Conservation (phyloP, 2,329 filamentous ascomycete species). For the Chaetomiaceae sp. region DNA sequence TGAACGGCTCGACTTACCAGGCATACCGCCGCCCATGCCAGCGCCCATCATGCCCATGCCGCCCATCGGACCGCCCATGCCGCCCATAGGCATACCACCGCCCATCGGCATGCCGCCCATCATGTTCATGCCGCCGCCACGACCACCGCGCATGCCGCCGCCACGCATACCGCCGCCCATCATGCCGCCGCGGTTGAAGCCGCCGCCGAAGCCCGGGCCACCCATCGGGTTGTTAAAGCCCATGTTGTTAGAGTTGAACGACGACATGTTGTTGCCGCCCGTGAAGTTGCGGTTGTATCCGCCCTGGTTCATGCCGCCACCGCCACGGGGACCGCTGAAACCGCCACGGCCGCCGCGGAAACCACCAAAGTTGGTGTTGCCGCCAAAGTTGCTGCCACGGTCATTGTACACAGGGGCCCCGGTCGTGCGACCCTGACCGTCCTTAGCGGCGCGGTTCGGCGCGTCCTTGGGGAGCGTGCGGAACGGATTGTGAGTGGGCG, state of each 20-base stretch:
- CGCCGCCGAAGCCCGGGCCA: constrained; percentile 42
- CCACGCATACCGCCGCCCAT: constrained; percentile 30
- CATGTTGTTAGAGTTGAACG: constrained; percentile 35
- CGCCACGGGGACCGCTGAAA: constrained; percentile 45
- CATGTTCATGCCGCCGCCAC: constrained; percentile 43
- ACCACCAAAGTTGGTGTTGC: constrained; percentile 32
- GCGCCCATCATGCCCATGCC: constrained; percentile 46
- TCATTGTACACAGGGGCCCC: constrained; percentile 46
- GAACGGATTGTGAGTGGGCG: constrained; percentile 78
- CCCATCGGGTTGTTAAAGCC: constrained; percentile 42
- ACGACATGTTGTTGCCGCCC: constrained; percentile 38
- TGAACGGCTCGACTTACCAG: constrained; percentile 42
- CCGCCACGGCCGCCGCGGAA: constrained; percentile 48
- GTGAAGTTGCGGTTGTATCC: constrained; percentile 41
- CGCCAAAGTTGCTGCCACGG: constrained; percentile 38
- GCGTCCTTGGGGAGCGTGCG: constrained; percentile 86
- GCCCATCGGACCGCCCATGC: constrained; percentile 35
- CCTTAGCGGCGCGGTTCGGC: constrained; percentile 63
- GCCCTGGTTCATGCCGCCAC: constrained; percentile 45
- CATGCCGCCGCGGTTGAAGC: constrained; percentile 45
- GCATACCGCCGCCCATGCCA: constrained; percentile 48
- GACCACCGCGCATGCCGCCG: constrained; percentile 44
- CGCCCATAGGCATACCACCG: constrained; percentile 31
- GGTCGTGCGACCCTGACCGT: constrained; percentile 51
- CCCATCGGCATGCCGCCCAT: constrained; percentile 36